Conservation (phyloP, 1,139 yeast genomes). For the Blastobotrys capitulatus region DNA sequence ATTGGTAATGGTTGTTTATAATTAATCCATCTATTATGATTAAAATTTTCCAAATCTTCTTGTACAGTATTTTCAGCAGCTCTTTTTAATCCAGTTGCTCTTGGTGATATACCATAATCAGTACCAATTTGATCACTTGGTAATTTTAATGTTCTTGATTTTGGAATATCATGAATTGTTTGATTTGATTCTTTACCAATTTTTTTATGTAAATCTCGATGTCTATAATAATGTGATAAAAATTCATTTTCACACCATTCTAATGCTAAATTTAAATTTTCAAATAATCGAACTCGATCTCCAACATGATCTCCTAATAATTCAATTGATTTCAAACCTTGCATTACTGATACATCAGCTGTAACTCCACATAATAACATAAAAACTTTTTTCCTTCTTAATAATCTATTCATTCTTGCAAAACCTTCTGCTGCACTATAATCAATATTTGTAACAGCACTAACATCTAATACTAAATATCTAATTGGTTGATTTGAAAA, state of each 20-base stretch:
- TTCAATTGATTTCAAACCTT: conserved; percentile 24
- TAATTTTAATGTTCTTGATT: background rate
- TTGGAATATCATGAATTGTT: conserved; percentile 12
- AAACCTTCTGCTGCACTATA: conserved; percentile 97
- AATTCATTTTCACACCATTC: conserved; percentile 97
- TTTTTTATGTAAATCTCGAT: conserved; percentile 22
- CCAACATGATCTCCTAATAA: conserved; percentile 17
- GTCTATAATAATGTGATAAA: conserved; percentile 56
- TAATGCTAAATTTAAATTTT: conserved; percentile 76
- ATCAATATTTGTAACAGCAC: conserved; percentile 77
- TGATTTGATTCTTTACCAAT: conserved; percentile 2
- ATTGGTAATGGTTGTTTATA: conserved; percentile 61
- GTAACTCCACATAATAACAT: conserved; percentile 77
- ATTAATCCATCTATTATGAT: conserved; percentile 26
- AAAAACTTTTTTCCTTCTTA: conserved; percentile 64
- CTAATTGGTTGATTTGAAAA: conserved; percentile 57
- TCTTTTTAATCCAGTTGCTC: conserved; percentile 53
- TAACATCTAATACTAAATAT: conserved; percentile 78
- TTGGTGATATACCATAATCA: conserved; percentile 47
- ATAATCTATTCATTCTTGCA: conserved; percentile 73
- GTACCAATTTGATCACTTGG: background rate
- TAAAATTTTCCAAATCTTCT: conserved; percentile 28
- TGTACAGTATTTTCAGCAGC: conserved; percentile 55
- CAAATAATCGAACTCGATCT: conserved; percentile 50
- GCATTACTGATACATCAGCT: conserved; percentile 49